Evolutionary conservation across 257 asterid species (phyloP).

Genomic region (Gentiana dahurica): DNA sequence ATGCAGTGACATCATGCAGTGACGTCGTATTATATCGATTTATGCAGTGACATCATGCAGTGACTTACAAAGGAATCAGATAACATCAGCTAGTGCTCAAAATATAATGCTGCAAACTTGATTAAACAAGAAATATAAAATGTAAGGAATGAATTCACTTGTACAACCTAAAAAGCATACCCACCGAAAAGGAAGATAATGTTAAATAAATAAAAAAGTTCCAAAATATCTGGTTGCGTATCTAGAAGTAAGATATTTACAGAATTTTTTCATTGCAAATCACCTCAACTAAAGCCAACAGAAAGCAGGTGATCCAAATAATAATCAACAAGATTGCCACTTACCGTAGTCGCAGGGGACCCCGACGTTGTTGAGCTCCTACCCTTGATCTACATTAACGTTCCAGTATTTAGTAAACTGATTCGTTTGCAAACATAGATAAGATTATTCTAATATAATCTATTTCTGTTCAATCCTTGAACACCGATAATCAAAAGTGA

Average conservation of each 20-base stretch:
- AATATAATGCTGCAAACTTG: no score
- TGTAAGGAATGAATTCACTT: background rate
- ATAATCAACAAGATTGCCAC: constrained; percentile 11
- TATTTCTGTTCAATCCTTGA: background rate
- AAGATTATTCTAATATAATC: background rate
- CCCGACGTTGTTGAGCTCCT: constrained; percentile 41
- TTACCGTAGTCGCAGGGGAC: constrained; percentile 47
- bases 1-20: no score
- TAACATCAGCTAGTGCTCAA: no score
- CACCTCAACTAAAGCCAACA: background rate
- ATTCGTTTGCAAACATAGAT: background rate
- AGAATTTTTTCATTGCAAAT: no score
- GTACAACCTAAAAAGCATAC: background rate
- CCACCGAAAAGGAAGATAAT: background rate
- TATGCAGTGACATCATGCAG: no score
- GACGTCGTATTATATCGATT: no score
- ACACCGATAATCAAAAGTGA: background rate
- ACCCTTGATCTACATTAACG: constrained; percentile 51
- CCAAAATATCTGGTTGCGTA: no score
- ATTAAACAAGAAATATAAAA: no score
- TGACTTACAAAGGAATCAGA: no score
- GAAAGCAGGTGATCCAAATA: background rate
- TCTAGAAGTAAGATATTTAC: no score
- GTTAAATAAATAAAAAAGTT: background rate
- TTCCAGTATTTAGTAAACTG: background rate